Evolutionary conservation across 192 early-diverging fungal species (phyloP), one percentile per base, ranked within the genome.

Genomic region (Neocallimastix lanati): DNA sequence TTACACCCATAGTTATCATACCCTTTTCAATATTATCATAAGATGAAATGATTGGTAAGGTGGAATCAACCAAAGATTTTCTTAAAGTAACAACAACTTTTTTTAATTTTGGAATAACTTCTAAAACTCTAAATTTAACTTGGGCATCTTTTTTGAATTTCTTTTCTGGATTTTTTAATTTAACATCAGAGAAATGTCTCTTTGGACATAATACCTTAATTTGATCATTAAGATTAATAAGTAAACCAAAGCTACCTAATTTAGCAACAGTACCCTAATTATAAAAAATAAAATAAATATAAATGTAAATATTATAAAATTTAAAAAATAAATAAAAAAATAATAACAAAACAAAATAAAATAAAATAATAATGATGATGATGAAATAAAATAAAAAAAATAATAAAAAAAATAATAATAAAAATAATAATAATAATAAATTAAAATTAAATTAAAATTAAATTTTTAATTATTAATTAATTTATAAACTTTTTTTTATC

Each of bases 121-220:
- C 50, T 67, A 67, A 67, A n/a, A 67, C 50, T 67, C 50, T 67
- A n/a, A 67, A 67, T 67, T 67, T 67, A n/a, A 67, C 50, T n/a
- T 25, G 50, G 1, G 50, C 16, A 67, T 67, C 25, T 25, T 25
- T 11, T 18, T 67, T 80, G 25, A 77, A 76, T 6, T 78, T 29
- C 76, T 80, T 80, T 30, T 80, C 80, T 28, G 80, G 80, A 28
- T 67, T 35, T 27, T 80, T 67, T 67, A 67, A 67, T 67, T 67
- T 21, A 5, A 87, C 86, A 82, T 98, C 96, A 11, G 93, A 85
- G 79, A 96, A 85, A 79, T 98, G 93, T 12, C 83, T 28, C n/a
- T 83, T 89, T 35, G 92, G 93, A 37, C 92, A 90, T 78, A 96
- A 88, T 2, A 89, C 96, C 12, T 77, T 84, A 80, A 98, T 86